Base-by-base conservation (phyloP, 2,329 filamentous ascomycete species). In the Colletotrichum graminicola region DNA sequence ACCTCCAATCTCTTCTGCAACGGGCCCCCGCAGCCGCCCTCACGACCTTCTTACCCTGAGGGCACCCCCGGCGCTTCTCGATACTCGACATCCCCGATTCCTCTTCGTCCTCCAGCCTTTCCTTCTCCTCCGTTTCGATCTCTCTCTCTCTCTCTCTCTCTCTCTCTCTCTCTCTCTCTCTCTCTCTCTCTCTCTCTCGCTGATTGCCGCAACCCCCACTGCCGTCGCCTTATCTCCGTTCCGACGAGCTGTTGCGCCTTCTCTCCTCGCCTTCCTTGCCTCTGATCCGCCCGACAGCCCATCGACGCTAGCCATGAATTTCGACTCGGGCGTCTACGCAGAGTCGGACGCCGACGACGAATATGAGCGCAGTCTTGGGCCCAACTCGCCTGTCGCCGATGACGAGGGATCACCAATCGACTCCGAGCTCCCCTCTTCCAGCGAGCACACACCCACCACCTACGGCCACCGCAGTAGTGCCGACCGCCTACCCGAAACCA, bases 301-400 rank as follows among this genome's bases (percentile, higher is more conserved):
- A 34, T 54, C 67, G 23, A 65, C 55, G 39, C 36, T 62, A 62
- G 78, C 77, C 67, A 89, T 89, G 88, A 88, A 87, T 80, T 91
- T 91, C 82, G 88, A 89, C 77, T 86, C 86, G 74, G 89, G 89
- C 78, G 91, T 90, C 73, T 94, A 94, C 81, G 90, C 93, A 80
- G 93, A 94, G 82, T 94, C 90, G 75, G 93, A 94, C 79, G 92
- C 92, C 76, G 93, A 94, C 82, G 93, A 95, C 82, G 93, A 95
- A 84, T 94, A 94, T 80, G 92, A 95, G 86, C 87, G 91, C 78
- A 91, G 90, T 80, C 86, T 91, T 75, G 87, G 88, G 77, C 88
- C 90, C 78, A 90, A 88, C 80, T 92, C 91, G 7, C 92, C 91
- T 71, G 88, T 89, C 75, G 86, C 90, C 73, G 91, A 93, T 79